These are phyloP conservation scores for Thelonectria discophora DNA, from an alignment of 2,329 filamentous ascomycete species.

Conservation along the genomic window DNA sequence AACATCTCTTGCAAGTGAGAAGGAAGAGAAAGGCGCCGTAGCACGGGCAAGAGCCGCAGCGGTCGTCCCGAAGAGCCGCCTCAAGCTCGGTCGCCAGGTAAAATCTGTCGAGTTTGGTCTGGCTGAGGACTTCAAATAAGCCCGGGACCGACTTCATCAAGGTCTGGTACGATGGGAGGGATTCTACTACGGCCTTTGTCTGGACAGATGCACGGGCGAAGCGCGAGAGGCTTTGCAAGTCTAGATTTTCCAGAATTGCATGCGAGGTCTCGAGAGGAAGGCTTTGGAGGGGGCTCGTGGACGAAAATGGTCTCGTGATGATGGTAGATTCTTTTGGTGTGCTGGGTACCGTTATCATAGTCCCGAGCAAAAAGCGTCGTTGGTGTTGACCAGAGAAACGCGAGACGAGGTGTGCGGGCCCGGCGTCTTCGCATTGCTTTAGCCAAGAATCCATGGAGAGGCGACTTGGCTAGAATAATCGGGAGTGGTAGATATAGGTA, in stretches of 20 bases:
- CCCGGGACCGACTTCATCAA: slow-evolving; percentile 49
- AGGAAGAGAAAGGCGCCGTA: slow-evolving; percentile 17
- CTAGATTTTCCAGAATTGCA: slow-evolving; percentile 34
- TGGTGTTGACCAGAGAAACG: slow-evolving; percentile 7
- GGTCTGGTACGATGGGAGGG: slow-evolving; percentile 49
- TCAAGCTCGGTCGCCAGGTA: neutral
- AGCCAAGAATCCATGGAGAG: neutral
- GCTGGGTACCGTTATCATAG: slow-evolving; percentile 1
- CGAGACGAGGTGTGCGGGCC: neutral
- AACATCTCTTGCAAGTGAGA: slow-evolving; percentile 2
- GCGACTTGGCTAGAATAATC: no score
- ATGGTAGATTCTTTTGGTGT: neutral
- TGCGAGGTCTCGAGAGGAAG: slow-evolving; percentile 35
- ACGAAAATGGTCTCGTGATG: slow-evolving; percentile 9
- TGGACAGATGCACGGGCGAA: slow-evolving; percentile 35
- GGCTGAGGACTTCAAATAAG: slow-evolving; percentile 32
- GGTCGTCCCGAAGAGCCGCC: neutral
- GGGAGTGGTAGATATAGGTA: no score
- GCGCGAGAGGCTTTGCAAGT: slow-evolving; percentile 36
- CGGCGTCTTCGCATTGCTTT: neutral
- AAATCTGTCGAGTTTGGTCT: slow-evolving; percentile 31
- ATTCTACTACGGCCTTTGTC: slow-evolving; percentile 32
- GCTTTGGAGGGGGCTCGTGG: slow-evolving; percentile 34
- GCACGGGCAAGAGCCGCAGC: slow-evolving; percentile 1
- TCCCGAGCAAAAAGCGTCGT: neutral